phyloP scores from a whole-genome alignment of 208 protist species.

The Leishmania amazonensis region DNA sequence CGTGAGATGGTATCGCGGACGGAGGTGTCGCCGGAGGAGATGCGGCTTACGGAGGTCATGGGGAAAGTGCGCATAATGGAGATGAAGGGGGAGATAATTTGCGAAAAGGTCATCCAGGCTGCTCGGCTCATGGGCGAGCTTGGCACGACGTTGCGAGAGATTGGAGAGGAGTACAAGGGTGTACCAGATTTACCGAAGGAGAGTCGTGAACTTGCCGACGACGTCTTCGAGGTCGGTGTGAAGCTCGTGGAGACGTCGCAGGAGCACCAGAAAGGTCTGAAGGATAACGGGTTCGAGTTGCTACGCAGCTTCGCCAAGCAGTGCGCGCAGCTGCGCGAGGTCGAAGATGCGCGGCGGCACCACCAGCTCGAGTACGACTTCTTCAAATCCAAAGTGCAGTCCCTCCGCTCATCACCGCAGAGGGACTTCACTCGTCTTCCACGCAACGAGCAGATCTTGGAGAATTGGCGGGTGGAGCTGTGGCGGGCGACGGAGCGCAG shows the following conservation, averaged over 20 bases:
- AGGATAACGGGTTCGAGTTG: constrained; percentile 62
- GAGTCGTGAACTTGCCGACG: constrained; percentile 51
- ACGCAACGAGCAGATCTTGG: constrained; percentile 76
- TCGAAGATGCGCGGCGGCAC: constrained; percentile 56
- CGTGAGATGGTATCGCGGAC: constrained; percentile 56
- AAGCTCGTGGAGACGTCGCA: constrained; percentile 52
- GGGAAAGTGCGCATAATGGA: constrained; percentile 56
- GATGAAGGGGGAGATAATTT: constrained; percentile 45
- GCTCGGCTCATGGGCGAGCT: constrained; percentile 77
- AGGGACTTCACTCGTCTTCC: constrained; percentile 71
- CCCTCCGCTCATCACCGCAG: constrained; percentile 47
- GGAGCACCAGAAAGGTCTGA: constrained; percentile 64
- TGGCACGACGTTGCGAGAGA: constrained; percentile 57
- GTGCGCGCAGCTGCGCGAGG: constrained; percentile 47
- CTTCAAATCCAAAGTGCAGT: constrained; percentile 72
- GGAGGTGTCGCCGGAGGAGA: constrained; percentile 46
- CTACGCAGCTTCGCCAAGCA: constrained; percentile 54
- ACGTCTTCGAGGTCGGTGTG: constrained; percentile 53
- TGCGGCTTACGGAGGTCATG: constrained; percentile 38
- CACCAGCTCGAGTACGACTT: constrained; percentile 82
- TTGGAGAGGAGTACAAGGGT: constrained; percentile 70
- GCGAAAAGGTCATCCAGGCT: constrained; percentile 54
- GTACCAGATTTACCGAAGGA: constrained; percentile 62
- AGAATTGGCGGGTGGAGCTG: constrained; percentile 78
- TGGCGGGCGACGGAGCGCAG: constrained; percentile 69